Evolutionary conservation across 306 rosid genomes (phyloP), one percentile per base, ranked within the genome.

Genomic region (Astragalus glycyphyllos): DNA sequence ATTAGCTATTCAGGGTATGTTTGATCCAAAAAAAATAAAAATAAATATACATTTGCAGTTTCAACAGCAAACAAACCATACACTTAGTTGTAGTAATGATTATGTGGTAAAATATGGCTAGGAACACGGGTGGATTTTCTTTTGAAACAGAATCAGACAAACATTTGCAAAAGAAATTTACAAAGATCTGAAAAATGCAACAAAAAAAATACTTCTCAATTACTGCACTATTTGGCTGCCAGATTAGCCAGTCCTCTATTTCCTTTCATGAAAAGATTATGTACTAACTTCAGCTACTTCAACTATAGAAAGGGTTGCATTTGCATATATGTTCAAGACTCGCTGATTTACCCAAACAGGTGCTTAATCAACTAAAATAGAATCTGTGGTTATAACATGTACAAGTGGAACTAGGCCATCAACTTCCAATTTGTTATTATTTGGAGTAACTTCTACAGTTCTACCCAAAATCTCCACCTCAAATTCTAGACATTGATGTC

Each of bases 221-320:
- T n/a, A n/a, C n/a, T n/a, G n/a, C n/a, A n/a, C n/a, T n/a, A n/a
- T n/a, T n/a, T n/a, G n/a, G n/a, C n/a, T n/a, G n/a, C n/a, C n/a
- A n/a, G n/a, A n/a, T n/a, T n/a, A n/a, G n/a, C n/a, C n/a, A n/a
- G n/a, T n/a, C n/a, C n/a, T n/a, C n/a, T n/a, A n/a, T n/a, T n/a
- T n/a, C n/a, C n/a, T n/a, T n/a, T n/a, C n/a, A n/a, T n/a, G n/a
- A n/a, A 23, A 23, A 2, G 29, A 2, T 23, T 23, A 23, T 23
- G 29, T 23, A 23, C 29, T 23, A 23, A 23, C 29, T 23, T 23
- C 29, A n/a, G n/a, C n/a, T n/a, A n/a, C n/a, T n/a, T n/a, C 11
- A 47, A 17, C 70, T 13, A 73, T 42, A 20, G 77, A 73, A 37
- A 34, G 26, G 26, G 17, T n/a, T n/a, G n/a, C n/a, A n/a, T n/a